A percentile compares a stretch with the other conserved stretches of the same genome.
These are phyloP conservation scores for Penicillium sp. DNA, from an alignment of 2,329 filamentous ascomycete genomes.

Conservation along the genomic window DNA sequence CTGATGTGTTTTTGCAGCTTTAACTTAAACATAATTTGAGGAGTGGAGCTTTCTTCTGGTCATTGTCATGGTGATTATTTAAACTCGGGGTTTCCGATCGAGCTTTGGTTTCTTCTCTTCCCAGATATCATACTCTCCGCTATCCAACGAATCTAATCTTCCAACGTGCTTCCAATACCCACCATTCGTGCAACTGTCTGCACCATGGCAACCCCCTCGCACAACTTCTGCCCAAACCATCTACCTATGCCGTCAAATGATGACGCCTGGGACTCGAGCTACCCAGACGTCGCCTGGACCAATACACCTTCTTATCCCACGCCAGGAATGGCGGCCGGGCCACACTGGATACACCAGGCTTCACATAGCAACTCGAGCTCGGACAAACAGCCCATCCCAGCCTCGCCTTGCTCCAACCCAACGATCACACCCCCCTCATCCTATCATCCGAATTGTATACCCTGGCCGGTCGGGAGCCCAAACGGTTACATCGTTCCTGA, in stretches of 20 bases:
- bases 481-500: not conserved
- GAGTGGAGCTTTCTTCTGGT: not conserved
- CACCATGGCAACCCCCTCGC: not conserved
- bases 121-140: not conserved
- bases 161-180: too few relatives aligned
- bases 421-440: not conserved
- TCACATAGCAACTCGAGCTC: not conserved
- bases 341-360: not conserved
- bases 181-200: not conserved
- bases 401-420: not conserved
- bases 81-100: not conserved
- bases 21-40: not conserved
- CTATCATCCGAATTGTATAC: not conserved
- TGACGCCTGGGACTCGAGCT: not conserved
- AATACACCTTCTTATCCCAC: not conserved
- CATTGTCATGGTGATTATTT: not conserved
- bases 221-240: not conserved
- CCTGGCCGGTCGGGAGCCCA: not conserved
- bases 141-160: not conserved
- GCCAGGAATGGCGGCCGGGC: not conserved
- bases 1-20: slow-evolving; percentile 1
- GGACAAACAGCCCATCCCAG: not conserved
- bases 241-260: not conserved
- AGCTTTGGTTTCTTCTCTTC: not conserved
- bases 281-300: not conserved